A percentile compares a stretch with the other conserved stretches of the same genome.
Evolutionary conservation across 2,329 filamentous ascomycete genomes (phyloP).

Genomic region (Cercospora sojina): DNA sequence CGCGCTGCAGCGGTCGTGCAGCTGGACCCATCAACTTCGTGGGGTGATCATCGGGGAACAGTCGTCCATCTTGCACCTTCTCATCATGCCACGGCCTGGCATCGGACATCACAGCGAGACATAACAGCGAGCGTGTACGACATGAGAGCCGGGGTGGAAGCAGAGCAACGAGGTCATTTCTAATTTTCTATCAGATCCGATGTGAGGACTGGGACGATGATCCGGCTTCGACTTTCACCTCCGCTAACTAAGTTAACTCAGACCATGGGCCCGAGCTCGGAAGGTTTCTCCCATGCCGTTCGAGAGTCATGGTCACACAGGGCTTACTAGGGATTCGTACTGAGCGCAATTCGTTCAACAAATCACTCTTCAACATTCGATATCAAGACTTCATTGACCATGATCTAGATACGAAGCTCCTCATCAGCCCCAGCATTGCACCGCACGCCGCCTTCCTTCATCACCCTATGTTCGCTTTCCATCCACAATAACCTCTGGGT

Average conservation of each 20-base stretch:
- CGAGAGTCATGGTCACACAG: background rate
- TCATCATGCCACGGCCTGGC: background rate
- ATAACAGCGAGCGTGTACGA: background rate
- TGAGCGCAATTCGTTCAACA: no score
- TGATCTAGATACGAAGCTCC: background rate
- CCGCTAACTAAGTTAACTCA: no score
- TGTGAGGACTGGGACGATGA: background rate
- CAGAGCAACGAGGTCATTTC: no score
- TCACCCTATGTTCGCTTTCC: background rate
- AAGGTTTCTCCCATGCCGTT: slow-evolving; percentile 11
- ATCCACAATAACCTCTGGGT: background rate
- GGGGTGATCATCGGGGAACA: background rate
- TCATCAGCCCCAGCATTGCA: background rate
- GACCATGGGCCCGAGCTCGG: slow-evolving; percentile 17
- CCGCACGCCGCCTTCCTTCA: background rate
- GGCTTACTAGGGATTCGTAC: background rate
- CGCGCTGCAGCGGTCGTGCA: slow-evolving; percentile 2
- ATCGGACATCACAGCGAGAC: background rate
- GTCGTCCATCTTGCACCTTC: background rate
- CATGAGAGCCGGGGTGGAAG: background rate
- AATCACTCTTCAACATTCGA: background rate
- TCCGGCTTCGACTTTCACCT: background rate
- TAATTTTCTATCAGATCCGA: background rate
- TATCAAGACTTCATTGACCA: background rate
- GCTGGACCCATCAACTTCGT: background rate